Base-by-base conservation (phyloP, 371 early-diverging fungal species). In the Mortierella polycephala region DNA sequence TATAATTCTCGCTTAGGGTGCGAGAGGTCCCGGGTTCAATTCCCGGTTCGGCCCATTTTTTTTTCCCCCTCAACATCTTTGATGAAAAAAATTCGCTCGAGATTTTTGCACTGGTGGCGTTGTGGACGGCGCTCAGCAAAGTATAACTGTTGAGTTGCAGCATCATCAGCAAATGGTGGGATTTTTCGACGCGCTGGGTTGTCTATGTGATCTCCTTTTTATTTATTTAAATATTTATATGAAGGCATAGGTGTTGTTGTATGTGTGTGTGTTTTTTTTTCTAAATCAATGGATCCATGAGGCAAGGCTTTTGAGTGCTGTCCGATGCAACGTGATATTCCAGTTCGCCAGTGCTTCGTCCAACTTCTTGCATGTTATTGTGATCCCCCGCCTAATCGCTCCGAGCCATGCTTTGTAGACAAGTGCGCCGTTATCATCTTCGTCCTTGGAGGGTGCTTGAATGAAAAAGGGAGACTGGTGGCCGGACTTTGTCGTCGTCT, bases 21-120 rank as follows among this genome's bases (percentile, higher is more conserved):
- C 72, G 66, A 64, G 66, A 71, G 72, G 72, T 71, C 72, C 66
- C 72, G 66, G 72, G 72, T 71, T 71, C 72, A 71, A 71, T 71
- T 66, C 72, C 72, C 66, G 72, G 72, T 71, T 66, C 66, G 66
- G 66, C 66, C 72, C 64, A 18, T 44, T 69, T 18, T 50, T 57
- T 62, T 69, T 46, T 44, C 47, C 16, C 39, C 37, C 39, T 55
- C 14, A 37, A 8, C 55, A 55, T 55, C 55, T 23, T 37, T 37
- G 23, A 37, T 37, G 39, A 4, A 20, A 51, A 51, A 51, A 51
- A 13, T 5, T 51, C 37, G 8, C 55, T 7, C 55, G 21, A 21
- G 23, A 37, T 55, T 37, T 9, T 55, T 37, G 39, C 3, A n/a
- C 5, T 37, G 14, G 37, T 37, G 51, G 51, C 51, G 20, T 51